Evolutionary conservation across 1,139 yeast species (phyloP), one percentile per base, ranked within the genome.

Genomic region (Lodderomyces theae): DNA sequence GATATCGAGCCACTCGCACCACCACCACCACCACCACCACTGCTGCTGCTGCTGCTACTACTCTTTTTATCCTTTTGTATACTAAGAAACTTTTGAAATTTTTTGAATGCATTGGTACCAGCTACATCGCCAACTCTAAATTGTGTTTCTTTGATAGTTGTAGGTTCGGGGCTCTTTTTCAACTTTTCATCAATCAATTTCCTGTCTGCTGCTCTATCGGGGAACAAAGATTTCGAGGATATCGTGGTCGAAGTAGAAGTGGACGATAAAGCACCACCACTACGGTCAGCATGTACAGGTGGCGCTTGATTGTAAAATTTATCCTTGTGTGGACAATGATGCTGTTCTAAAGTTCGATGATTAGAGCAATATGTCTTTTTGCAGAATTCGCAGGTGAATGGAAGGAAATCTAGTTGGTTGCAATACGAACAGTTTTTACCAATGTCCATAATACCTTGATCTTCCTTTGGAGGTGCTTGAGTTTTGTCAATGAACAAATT

Each of bases 361-460:
- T 71, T 66, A 2, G 75, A 63, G 56, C 94, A 85, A 51, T 68
- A 83, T 2, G 73, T 67, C n/a, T 61, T 57, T 12, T 72, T 60
- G 54, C 92, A 84, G 39, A 58, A 61, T 30, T 72, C 73, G 58
- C 94, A 85, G 30, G 64, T 67, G 58, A 79, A 83, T 1, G 94
- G 90, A 25, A 85, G 63, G 52, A 84, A 84, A 53, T 85, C 94
- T 5, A 82, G 58, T 51, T 74, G 78, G 39, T 77, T 68, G 57
- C 94, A 85, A 40, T 71, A 70, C 23, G 66, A 57, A 55, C 94
- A 85, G 54, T 82, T 84, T 46, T 77, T 67, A 3, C 92, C 92
- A 6, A 84, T 79, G 51, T 84, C 82, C 63, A 84, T 69, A 57
- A 84, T 62, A 13, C 81, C 81, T 36, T 60, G 65, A 25, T 63